Evolutionary conservation across 2,329 filamentous ascomycete genomes (phyloP).

Genomic region (Colletotrichum chlorophyti): DNA sequence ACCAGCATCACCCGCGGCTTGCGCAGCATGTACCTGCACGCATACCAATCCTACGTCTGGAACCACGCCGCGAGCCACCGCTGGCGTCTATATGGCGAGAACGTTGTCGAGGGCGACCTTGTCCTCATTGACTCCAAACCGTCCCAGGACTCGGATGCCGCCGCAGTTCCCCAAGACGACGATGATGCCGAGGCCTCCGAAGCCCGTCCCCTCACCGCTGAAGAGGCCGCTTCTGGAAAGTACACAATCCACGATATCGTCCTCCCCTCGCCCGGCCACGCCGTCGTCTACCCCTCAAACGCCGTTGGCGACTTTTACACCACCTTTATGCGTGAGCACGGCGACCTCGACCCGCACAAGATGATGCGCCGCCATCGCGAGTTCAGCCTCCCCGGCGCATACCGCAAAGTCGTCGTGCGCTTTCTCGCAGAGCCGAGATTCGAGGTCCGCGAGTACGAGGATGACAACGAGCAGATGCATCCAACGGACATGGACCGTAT

Average conservation of each 20-base stretch:
- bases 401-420: constrained; percentile 81
- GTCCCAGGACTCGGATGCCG: constrained; percentile 48
- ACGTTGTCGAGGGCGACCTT: constrained; percentile 85
- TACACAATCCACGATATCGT: constrained; percentile 90
- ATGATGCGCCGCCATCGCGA: constrained; percentile 90
- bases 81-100: constrained; percentile 76
- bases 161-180: constrained; percentile 70
- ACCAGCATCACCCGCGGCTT: constrained; percentile 81
- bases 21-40: constrained; percentile 94
- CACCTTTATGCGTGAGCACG: constrained; percentile 85
- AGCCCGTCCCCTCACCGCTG: constrained; percentile 75
- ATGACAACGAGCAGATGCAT: constrained; percentile 83
- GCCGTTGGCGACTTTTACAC: constrained; percentile 84
- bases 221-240: constrained; percentile 78
- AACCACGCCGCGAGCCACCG: constrained; percentile 84
- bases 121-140: constrained; percentile 61
- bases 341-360: constrained; percentile 78
- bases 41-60: constrained; percentile 95
- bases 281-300: constrained; percentile 86
- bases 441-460: constrained; percentile 73
- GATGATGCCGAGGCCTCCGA: constrained; percentile 54
- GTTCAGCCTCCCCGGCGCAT: constrained; percentile 86
- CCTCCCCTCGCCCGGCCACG: constrained; percentile 89
- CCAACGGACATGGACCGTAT: constrained; percentile 83
- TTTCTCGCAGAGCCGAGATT: constrained; percentile 68